These are phyloP conservation scores for Chlorophyllum brunneum DNA, from an alignment of 768 basidiomycete genomes.

Conservation along the genomic window DNA sequence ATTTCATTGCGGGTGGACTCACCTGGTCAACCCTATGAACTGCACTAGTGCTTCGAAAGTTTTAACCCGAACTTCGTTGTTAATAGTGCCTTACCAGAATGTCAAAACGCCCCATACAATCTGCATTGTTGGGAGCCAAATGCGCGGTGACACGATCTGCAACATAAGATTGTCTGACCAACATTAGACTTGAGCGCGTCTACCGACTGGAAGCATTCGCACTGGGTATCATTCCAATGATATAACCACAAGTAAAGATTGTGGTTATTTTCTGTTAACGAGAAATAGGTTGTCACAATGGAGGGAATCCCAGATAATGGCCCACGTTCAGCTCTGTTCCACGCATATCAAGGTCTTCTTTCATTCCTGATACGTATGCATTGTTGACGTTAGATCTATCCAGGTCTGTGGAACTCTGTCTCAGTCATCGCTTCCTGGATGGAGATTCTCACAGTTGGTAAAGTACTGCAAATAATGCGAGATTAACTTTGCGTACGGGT, in stretches of 20 bases:
- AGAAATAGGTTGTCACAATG: background rate
- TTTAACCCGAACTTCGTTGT: background rate
- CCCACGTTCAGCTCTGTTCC: conserved; percentile 61
- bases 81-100: conserved; percentile 40
- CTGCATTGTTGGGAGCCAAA: conserved; percentile 67
- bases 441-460: conserved; percentile 46
- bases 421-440: background rate
- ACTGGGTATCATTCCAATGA: conserved; percentile 74
- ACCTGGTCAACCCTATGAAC: conserved; percentile 57
- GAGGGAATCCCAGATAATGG: background rate
- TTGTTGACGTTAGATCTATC: conserved; percentile 68
- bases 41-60: conserved; percentile 42
- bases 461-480: conserved; percentile 44
- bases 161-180: conserved; percentile 59
- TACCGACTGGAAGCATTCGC: conserved; percentile 5
- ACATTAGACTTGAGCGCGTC: background rate
- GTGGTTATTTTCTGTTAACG: conserved; percentile 56
- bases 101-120: conserved; percentile 65
- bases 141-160: conserved; percentile 55
- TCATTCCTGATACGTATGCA: conserved; percentile 80
- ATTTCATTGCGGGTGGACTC: background rate
- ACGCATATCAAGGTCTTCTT: conserved; percentile 61
- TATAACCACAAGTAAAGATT: conserved; percentile 72
- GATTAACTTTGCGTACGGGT: conserved; percentile 10
- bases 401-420: conserved; percentile 38